Percentiles rank a stretch among this genome's conserved stretches.
These are phyloP conservation scores for Gloeophyllum trabeum DNA, from an alignment of 768 basidiomycete species.

Conservation along the genomic window DNA sequence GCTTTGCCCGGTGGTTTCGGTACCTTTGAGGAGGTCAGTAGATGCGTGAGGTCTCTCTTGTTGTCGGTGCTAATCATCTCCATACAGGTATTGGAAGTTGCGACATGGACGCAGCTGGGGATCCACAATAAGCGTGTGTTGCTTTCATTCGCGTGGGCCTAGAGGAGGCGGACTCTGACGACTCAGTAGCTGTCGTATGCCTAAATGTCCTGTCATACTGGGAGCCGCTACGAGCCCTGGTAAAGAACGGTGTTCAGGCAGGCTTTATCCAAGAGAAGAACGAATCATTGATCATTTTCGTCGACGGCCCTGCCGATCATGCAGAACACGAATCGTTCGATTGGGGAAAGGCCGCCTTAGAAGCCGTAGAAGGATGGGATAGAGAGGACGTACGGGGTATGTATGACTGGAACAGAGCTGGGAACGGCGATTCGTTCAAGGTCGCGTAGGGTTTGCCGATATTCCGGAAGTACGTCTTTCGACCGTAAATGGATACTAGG, in stretches of 20 bases:
- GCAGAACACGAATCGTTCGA: constrained; percentile 50
- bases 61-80: too few species aligned
- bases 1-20: constrained; percentile 91
- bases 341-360: constrained; percentile 66
- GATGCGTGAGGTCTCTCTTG: neutral
- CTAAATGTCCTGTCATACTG: constrained; percentile 83
- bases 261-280: constrained; percentile 67
- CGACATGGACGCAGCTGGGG: constrained; percentile 90
- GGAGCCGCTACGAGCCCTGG: constrained; percentile 68
- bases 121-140: constrained; percentile 74
- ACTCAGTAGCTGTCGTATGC: constrained; percentile 67
- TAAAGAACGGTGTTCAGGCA: constrained; percentile 50
- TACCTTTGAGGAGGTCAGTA: constrained; percentile 86
- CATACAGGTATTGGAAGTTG: constrained; percentile 71
- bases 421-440: too few species aligned
- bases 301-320: constrained; percentile 56
- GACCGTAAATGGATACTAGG: too few species aligned
- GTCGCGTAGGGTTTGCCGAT: too few species aligned
- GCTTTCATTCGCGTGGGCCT: constrained; percentile 1
- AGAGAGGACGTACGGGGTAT: too few species aligned
- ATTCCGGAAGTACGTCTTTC: too few species aligned
- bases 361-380: constrained; percentile 52
- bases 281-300: constrained; percentile 53
- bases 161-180: neutral
- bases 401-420: too few species aligned